phyloP scores from a whole-genome alignment of 495 filamentous ascomycete species.

The Penicillium herquei region DNA sequence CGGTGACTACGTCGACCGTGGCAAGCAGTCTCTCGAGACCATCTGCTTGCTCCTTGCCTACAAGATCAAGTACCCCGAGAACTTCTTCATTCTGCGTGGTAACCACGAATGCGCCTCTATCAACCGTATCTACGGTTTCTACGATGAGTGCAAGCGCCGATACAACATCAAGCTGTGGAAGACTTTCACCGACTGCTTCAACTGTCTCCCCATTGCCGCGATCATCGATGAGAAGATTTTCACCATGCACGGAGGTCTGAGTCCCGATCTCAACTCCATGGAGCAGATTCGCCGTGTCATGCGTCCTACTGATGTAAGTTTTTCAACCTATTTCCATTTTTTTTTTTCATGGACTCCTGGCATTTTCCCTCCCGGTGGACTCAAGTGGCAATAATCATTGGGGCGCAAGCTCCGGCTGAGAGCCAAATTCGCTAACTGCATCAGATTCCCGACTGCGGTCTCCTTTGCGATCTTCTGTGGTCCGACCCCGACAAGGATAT shows the following conservation, averaged over 20 bases:
- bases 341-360: constrained; percentile 9
- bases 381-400: constrained; percentile 18
- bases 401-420: constrained; percentile 39
- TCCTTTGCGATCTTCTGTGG: constrained; percentile 97
- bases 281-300: constrained; percentile 99
- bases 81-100: constrained; percentile 97
- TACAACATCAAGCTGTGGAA: constrained; percentile 99
- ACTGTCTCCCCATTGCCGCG: constrained; percentile 98
- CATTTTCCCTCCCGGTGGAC: constrained; percentile 6
- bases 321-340: neutral
- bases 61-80: constrained; percentile 99
- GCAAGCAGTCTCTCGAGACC: constrained; percentile 98
- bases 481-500: constrained; percentile 99
- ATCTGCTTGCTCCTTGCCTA: constrained; percentile 98
- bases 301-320: constrained; percentile 94
- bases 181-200: constrained; percentile 99
- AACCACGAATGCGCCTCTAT: constrained; percentile 99
- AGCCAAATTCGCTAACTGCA: constrained; percentile 50
- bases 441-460: constrained; percentile 96
- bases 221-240: constrained; percentile 99
- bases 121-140: constrained; percentile 99
- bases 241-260: constrained; percentile 98
- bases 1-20: constrained; percentile 97
- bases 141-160: constrained; percentile 98
- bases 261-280: constrained; percentile 98